Evolutionary conservation across 768 basidiomycete species (phyloP), one percentile per base, ranked within the genome.

Genomic region (Guyanaporus albipodus): DNA sequence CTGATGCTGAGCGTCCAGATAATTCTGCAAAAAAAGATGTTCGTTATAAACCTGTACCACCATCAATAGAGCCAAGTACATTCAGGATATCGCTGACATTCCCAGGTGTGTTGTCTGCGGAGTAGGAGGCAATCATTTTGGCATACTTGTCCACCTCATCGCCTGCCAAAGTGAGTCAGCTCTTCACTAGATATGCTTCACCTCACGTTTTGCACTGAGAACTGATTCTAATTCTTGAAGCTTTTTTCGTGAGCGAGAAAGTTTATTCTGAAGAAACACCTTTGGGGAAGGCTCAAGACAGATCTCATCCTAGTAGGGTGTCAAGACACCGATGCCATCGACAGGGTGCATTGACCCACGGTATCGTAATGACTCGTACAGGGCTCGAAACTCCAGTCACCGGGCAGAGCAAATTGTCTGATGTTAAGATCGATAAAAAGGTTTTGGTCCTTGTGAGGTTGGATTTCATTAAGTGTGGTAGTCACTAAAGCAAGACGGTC

Each of bases 201-300:
- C 63, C 79, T 54, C 63, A 88, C 88, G 74, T 62, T 87, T 87
- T 7, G 73, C 55, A n/a, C 73, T 65, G 6, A 87, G 69, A 12
- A 82, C 55, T 5, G 80, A 73, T n/a, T 56, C 63, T 8, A 87
- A 61, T 53, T 91, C 88, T 42, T 70, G 59, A n/a, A 87, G 59
- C 67, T 86, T 89, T 27, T 63, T 69, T 45, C 78, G 74, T 46
- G 76, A 79, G 46, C 73, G 75, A 41, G 68, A 67, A 21, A 91
- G 73, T 52, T 83, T 86, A 62, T 92, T 92, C 68, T 92, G 90
- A 18, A 92, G 70, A 60, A 87, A 80, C 2, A 88, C 73, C 64
- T 87, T 91, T 1, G 90, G 82, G 8, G 76, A 77, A 18, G 77
- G 68, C 28, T 91, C 90, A 11, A 83, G 63, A 58, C 70, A 82